Percentiles rank a stretch among this genome's conserved stretches.
These are phyloP conservation scores for Scheffersomyces segobiensis DNA, from an alignment of 1,139 yeast genomes.

Conservation along the genomic window DNA sequence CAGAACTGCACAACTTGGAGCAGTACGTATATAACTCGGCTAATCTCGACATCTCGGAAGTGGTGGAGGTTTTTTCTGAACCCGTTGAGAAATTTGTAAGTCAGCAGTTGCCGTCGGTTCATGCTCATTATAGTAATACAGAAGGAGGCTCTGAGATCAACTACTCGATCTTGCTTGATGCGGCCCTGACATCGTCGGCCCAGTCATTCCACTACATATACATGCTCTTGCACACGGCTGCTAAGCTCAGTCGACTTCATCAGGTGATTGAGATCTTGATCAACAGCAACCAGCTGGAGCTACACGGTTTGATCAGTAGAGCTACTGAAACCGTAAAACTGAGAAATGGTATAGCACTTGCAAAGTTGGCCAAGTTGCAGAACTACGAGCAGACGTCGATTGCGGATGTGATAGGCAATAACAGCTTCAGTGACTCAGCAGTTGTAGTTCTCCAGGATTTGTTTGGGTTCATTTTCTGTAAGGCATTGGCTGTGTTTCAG, in stretches of 20 bases:
- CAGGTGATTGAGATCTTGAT: constrained; percentile 58
- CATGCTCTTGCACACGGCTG: constrained; percentile 57
- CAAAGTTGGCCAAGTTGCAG: constrained; percentile 33
- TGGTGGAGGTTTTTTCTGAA: constrained; percentile 47
- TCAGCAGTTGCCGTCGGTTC: constrained; percentile 34
- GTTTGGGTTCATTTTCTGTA: constrained; percentile 66
- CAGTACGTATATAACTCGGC: constrained; percentile 58
- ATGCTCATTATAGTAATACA: constrained; percentile 22
- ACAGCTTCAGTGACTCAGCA: constrained; percentile 45
- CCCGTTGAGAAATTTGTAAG: constrained; percentile 40
- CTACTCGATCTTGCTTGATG: constrained; percentile 30
- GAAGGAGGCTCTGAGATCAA: constrained; percentile 22
- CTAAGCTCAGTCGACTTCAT: constrained; percentile 62
- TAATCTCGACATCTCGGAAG: constrained; percentile 56
- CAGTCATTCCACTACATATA: constrained; percentile 60
- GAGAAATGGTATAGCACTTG: constrained; percentile 34
- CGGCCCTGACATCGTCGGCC: constrained; percentile 28
- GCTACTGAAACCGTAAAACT: constrained; percentile 65
- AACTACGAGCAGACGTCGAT: constrained; percentile 25
- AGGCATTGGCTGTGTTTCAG: constrained; percentile 65
- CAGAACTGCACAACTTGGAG: constrained; percentile 50
- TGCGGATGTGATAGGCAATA: constrained; percentile 24
- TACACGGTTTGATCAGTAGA: constrained; percentile 54
- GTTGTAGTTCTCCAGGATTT: constrained; percentile 66
- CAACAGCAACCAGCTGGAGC: constrained; percentile 43